Conservation (phyloP, 257 asterid species). For the Penstemon barbatus region DNA sequence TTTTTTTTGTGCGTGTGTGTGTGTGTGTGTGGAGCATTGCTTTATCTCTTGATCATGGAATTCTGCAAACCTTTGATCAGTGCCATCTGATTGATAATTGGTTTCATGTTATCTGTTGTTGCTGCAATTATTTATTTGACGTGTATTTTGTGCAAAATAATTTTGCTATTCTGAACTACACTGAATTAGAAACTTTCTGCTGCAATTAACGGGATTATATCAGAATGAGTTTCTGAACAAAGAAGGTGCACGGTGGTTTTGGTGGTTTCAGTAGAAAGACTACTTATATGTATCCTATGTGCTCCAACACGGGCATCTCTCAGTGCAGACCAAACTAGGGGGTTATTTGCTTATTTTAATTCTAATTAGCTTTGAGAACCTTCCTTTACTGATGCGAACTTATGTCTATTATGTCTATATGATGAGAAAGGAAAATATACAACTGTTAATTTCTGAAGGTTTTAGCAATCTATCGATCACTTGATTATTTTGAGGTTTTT, state of each 20-base stretch:
- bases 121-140: not conserved
- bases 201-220: conserved; percentile 40
- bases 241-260: conserved; percentile 40
- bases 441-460: conserved; percentile 9
- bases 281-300: conserved; percentile 37
- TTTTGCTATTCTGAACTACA: conserved; percentile 17
- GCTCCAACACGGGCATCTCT: conserved; percentile 12
- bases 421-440: conserved; percentile 20
- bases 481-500: conserved; percentile 17
- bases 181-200: conserved; percentile 18
- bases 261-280: conserved; percentile 37
- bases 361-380: conserved; percentile 20
- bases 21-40: not conserved
- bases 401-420: conserved; percentile 3
- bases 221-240: conserved; percentile 39
- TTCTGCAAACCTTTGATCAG: not conserved
- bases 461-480: conserved; percentile 20
- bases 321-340: conserved; percentile 19
- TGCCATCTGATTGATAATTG: not conserved
- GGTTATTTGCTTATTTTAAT: conserved; percentile 24
- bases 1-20: not conserved
- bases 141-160: not conserved
- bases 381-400: conserved; percentile 25
- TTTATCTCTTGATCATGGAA: not conserved
- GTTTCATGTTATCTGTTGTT: conserved; percentile 14